Conservation (phyloP, 495 filamentous ascomycete species). For the Melanomma pulvis-pyrius region DNA sequence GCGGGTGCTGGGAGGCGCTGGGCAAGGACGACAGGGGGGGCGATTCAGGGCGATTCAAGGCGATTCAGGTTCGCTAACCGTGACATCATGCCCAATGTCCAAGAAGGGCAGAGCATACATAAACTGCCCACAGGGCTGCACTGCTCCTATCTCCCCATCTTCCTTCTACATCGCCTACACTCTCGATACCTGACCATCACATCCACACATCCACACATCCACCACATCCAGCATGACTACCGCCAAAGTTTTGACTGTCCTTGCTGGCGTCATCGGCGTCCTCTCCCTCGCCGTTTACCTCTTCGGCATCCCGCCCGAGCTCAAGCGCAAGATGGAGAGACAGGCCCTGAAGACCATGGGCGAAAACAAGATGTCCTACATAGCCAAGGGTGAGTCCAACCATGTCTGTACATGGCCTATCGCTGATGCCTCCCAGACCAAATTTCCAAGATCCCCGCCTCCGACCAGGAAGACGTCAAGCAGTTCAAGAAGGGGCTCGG, state of each 20-base stretch:
- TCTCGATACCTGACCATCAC: not conserved
- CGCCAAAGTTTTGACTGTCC: conserved; percentile 29
- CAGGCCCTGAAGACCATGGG: conserved; percentile 56
- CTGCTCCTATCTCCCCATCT: not conserved
- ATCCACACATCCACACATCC: not conserved
- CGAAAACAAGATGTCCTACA: conserved; percentile 54
- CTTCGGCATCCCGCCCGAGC: conserved; percentile 47
- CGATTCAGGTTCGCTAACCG: conserved; percentile 24
- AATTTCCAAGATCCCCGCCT: conserved; percentile 45
- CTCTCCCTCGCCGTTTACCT: conserved; percentile 36
- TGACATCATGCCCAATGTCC: conserved; percentile 3
- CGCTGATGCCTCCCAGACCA: conserved; percentile 32
- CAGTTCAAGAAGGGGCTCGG: conserved; percentile 43
- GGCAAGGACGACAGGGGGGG: not conserved
- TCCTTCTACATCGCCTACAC: conserved; percentile 7
- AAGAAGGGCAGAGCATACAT: conserved; percentile 8
- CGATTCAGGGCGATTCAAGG: conserved; percentile 7
- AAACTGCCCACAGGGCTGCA: conserved; percentile 6
- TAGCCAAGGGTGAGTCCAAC: conserved; percentile 40
- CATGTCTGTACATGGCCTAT: not conserved
- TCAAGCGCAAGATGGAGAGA: conserved; percentile 51
- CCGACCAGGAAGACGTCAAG: conserved; percentile 47
- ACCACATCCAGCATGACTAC: conserved; percentile 26
- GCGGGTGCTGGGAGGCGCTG: not conserved
- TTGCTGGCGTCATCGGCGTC: conserved; percentile 34